Evolutionary conservation across 345 rosid species (phyloP), one percentile per base, ranked within the genome.

Genomic region (Leavenworthia alabamica): DNA sequence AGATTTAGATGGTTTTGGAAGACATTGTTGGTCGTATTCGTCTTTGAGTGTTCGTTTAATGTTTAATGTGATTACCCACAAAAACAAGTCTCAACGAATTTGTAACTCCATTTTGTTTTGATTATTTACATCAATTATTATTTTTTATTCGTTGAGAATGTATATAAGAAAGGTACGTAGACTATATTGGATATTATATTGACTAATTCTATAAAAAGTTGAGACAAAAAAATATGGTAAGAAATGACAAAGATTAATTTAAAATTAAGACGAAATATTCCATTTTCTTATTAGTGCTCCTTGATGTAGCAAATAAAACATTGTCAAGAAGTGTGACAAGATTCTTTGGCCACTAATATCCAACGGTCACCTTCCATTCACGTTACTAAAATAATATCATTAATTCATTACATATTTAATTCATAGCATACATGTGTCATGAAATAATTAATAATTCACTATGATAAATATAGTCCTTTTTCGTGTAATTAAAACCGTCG

Each of bases 161-260:
- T n/a, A n/a, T n/a, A n/a, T n/a, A n/a, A n/a, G n/a, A n/a, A n/a
- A n/a, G n/a, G n/a, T n/a, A n/a, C n/a, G n/a, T n/a, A n/a, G n/a
- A n/a, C n/a, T n/a, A n/a, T n/a, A n/a, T n/a, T n/a, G 43, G 51
- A 41, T 60, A 53, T 54, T 64, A 64, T 43, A 53, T 42, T 22
- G 54, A 33, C n/a, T n/a, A n/a, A n/a, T 53, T 64, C 27, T 43
- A 2, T 1, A 20, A 31, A 42, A 29, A 9, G 7, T 44, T 10
- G 0, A 6, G 43, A 44, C 13, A 29, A 45, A 33, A 14, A 60
- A n/a, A n/a, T n/a, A 43, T 1, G n/a, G 32, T 9, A 29, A 44
- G 13, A 29, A 11, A 58, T 58, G 26, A 58, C 40, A 8, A 16
- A 16, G 49, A 10, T 17, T 16, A 11, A 16, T 17, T 4, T 31